These are phyloP conservation scores for Euclidium syriacum DNA, from an alignment of 345 rosid genomes.

Conservation along the genomic window DNA sequence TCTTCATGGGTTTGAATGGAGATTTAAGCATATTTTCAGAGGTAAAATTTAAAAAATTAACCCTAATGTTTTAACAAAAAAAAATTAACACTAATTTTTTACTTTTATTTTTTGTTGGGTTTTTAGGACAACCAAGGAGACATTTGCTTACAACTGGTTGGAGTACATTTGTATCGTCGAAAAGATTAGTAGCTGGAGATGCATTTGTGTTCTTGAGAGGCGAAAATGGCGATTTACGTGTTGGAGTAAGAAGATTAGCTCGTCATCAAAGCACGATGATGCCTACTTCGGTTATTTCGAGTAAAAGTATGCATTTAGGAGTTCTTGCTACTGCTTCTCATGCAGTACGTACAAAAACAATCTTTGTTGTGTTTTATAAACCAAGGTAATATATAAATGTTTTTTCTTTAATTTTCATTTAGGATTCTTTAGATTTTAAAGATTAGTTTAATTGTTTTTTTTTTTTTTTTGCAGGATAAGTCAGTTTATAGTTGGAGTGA, in stretches of 20 bases:
- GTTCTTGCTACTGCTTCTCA: conserved; percentile 86
- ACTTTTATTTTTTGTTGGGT: not conserved
- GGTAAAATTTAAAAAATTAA: no score
- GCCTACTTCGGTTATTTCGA: conserved; percentile 68
- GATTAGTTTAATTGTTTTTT: no score
- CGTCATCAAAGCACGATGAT: conserved; percentile 47
- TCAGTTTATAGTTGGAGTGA: conserved; percentile 64
- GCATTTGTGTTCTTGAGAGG: conserved; percentile 72
- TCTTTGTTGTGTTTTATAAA: conserved; percentile 69
- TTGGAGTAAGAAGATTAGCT: conserved; percentile 60
- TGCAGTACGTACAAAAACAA: conserved; percentile 45
- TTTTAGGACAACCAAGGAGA: conserved; percentile 68
- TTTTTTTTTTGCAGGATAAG: conserved; percentile 44
- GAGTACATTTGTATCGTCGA: conserved; percentile 74
- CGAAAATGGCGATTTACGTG: conserved; percentile 55
- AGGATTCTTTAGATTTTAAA: no score
- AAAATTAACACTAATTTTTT: no score
- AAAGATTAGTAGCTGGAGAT: conserved; percentile 74
- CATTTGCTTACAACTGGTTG: conserved; percentile 82
- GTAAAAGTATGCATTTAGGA: conserved; percentile 83
- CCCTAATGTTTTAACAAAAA: no score
- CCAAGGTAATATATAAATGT: conserved; percentile 50
- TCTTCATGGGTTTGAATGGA: conserved; percentile 81
- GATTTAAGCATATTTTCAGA: conserved; percentile 74
- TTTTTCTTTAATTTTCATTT: not conserved